Evolutionary conservation across 495 filamentous ascomycete genomes (phyloP).

Genomic region (Xylaria curta): DNA sequence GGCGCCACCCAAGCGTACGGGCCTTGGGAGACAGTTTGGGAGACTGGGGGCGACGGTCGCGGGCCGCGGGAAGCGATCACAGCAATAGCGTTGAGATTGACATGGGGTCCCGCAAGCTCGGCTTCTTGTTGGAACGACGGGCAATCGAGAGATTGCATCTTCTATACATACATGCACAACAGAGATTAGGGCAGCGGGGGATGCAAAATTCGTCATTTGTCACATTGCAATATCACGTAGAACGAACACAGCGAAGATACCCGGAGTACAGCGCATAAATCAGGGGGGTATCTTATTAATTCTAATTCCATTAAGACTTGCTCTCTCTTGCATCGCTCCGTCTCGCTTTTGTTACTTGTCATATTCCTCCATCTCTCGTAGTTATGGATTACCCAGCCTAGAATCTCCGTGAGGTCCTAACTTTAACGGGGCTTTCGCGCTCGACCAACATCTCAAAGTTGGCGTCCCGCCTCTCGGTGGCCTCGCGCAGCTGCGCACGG

Average conservation of each 20-base stretch:
- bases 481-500: slow-evolving; percentile 62
- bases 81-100: slow-evolving; percentile 40
- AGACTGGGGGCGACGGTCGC: slow-evolving; percentile 70
- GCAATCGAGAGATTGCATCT: background rate
- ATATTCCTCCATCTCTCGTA: background rate
- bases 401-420: slow-evolving; percentile 16
- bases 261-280: slow-evolving; percentile 24
- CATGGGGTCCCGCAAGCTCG: background rate
- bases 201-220: slow-evolving; percentile 20
- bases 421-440: slow-evolving; percentile 56
- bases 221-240: slow-evolving; percentile 26
- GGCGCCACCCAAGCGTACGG: slow-evolving; percentile 61
- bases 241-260: slow-evolving; percentile 32
- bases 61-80: slow-evolving; percentile 57
- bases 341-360: background rate
- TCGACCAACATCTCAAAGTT: slow-evolving; percentile 70
- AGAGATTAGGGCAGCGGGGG: slow-evolving; percentile 12
- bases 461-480: slow-evolving; percentile 66
- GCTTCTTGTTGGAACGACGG: background rate
- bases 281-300: slow-evolving; percentile 26
- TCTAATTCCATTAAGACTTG: slow-evolving; percentile 26
- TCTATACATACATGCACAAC: slow-evolving; percentile 7
- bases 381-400: background rate
- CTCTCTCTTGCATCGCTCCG: background rate
- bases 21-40: slow-evolving; percentile 71